A percentile compares a stretch with the other conserved stretches of the same genome.
Evolutionary conservation across 2,329 filamentous ascomycete genomes (phyloP).

Genomic region (Hypoxylon sp.): DNA sequence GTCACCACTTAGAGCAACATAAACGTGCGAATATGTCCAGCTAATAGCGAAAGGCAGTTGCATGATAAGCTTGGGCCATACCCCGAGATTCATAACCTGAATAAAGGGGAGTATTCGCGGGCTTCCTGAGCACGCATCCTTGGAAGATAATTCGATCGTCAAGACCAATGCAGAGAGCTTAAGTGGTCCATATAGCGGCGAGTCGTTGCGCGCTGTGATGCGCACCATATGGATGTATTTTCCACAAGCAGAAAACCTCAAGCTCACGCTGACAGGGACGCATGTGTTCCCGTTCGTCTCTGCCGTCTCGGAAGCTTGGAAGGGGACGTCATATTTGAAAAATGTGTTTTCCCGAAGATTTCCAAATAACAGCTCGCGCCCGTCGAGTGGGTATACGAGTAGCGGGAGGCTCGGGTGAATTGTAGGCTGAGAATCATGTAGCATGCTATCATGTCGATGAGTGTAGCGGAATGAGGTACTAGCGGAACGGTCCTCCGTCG

Average conservation of each 20-base stretch:
- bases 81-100: neutral
- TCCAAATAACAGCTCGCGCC: neutral
- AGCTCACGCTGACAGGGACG: slow-evolving; percentile 2
- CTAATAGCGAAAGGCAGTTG: neutral
- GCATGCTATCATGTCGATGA: neutral
- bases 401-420: neutral
- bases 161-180: neutral
- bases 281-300: neutral
- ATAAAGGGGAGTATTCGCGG: neutral
- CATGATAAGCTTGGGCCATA: neutral
- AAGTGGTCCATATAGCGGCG: neutral
- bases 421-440: neutral
- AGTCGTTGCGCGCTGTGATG: neutral
- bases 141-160: neutral
- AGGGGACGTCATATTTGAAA: neutral
- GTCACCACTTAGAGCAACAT: neutral
- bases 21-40: neutral
- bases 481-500: neutral
- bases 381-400: neutral
- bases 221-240: neutral
- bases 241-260: neutral
- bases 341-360: neutral
- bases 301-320: neutral
- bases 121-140: neutral
- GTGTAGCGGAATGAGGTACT: neutral